Conservation (phyloP, 148 eudicot species). For the Vaccinium vitisidaea region DNA sequence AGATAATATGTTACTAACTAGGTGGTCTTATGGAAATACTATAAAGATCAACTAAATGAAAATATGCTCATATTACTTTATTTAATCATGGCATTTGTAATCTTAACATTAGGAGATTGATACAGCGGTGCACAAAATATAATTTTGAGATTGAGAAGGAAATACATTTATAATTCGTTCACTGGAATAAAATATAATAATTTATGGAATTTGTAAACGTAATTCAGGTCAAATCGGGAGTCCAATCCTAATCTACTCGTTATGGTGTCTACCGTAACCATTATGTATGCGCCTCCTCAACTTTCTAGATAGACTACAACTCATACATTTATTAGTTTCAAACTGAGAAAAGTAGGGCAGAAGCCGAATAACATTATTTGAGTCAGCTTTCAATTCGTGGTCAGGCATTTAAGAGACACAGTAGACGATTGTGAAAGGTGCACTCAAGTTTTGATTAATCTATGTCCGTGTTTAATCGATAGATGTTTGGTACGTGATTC, state of each 20-base stretch:
- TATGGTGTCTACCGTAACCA: neutral
- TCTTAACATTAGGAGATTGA: neutral
- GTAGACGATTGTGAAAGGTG: neutral
- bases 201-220: no score
- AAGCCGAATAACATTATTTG: neutral
- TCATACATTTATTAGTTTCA: neutral
- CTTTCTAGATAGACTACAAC: neutral
- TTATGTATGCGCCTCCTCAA: neutral
- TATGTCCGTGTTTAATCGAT: neutral
- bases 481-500: neutral
- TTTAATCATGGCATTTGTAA: neutral
- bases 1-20: neutral
- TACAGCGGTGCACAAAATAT: no score
- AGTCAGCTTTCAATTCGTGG: neutral
- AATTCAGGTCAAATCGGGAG: neutral
- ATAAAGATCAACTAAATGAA: neutral
- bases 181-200: no score
- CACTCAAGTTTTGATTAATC: neutral
- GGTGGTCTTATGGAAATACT: neutral
- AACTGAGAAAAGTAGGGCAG: neutral
- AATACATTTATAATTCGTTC: no score
- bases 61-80: neutral
- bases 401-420: neutral
- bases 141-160: no score
- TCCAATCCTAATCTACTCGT: neutral